Evolutionary conservation across 257 asterid genomes (phyloP), one percentile per base, ranked within the genome.

Genomic region (Thymus quinquecostatus): DNA sequence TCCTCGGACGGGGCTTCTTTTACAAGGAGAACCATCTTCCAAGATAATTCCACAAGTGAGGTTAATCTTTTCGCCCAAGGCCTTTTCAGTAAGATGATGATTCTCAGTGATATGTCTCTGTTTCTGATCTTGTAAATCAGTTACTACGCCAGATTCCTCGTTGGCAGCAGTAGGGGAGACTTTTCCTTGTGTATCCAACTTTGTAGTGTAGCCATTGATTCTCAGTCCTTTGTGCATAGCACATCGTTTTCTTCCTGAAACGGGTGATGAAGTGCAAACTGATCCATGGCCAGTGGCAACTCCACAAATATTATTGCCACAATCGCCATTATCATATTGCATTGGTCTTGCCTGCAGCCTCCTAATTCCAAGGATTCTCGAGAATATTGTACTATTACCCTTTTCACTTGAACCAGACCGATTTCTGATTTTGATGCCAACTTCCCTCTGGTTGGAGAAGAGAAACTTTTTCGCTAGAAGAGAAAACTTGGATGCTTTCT

Each of bases 221-320:
- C 82, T 88, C 97, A 84, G 86, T 54, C 99, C 99, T 83, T 88
- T 94, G 81, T 94, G 99, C 72, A 79, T 72, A n/a, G 78, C 73
- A 64, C 99, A 94, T 71, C 97, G 85, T 76, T 85, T 89, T 63
- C 92, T 86, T 69, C 97, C 95, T 79, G 75, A 73, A 53, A 80
- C 86, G 28, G 97, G 92, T 32, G 88, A 74, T 38, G 66, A 68
- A 12, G 76, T 86, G 78, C 99, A 94, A 64, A 89, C 66, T 10
- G 83, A 80, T 75, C 97, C 97, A 60, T 75, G 73, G 61, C 93
- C 93, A 5, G 80, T 50, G 38, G 89, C 87, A 51, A 91, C 97
- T 14, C 97, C 99, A 80, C 97, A 94, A 40, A 78, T 80, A 63
- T 64, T 60, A 32, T 29, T 44, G 21, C 62, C 29, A 53, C 47